Evolutionary conservation across 257 asterid genomes (phyloP), one percentile per base, ranked within the genome.

Genomic region (Buddleja alternifolia): DNA sequence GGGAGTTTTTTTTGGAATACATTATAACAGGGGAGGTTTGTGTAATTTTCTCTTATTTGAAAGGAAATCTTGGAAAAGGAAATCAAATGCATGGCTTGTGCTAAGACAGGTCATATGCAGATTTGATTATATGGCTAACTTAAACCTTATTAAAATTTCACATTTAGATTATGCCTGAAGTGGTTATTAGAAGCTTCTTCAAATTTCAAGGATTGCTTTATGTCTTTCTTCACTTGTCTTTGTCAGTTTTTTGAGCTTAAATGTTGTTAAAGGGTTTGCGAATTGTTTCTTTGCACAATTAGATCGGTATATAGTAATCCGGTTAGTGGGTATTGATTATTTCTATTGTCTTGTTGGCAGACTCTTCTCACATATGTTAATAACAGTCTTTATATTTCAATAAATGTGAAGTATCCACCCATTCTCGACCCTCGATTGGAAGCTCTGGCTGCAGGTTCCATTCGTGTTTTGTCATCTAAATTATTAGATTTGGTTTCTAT

Each of bases 401-500:
- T 86, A 53, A 75, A 79, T 55, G 74, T 81, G 69, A 75, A 86
- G 61, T 83, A 86, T 61, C 89, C 89, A 24, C 89, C 92, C 6
- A 83, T 86, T 48, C 89, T 85, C 62, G 92, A 86, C 67, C 71
- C 85, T 52, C 78, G 79, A 14, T 73, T 86, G 68, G 89, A 83
- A 77, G 84, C 85, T 39, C 68, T 83, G 52, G 92, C 92, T 39
- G 85, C 85, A 21, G 88, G 92, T 85, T 76, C 70, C 37, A 46
- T 48, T 66, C 45, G 1, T 21, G 12, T 32, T 40, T 40, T 16
- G 10, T 17, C 12, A 8, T 19, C 3, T 46, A n/a, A 45, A 3
- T 55, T 45, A 10, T 45, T 21, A 8, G 8, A 39, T 9, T 11
- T 23, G 23, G 6, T 19, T 34, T 15, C n/a, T 17, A 0, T 32